Percentiles rank a stretch among this genome's conserved stretches.
Conservation (phyloP, 2,329 filamentous ascomycete genomes). For the Apiospora malaysiana region DNA sequence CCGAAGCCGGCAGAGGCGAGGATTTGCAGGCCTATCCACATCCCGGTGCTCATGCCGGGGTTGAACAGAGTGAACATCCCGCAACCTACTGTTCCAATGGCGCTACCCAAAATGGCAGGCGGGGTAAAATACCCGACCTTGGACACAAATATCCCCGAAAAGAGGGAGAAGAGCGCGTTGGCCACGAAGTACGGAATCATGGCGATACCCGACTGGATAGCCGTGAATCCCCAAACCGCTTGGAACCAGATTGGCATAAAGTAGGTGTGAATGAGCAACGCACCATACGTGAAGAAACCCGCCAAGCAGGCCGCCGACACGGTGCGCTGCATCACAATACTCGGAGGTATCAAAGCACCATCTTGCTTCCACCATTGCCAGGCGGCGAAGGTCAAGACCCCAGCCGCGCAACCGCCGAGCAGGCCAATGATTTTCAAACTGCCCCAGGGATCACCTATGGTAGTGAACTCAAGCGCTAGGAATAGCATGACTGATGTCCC, state of each 20-base stretch:
- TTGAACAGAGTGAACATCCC: constrained; percentile 44
- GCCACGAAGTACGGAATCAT: constrained; percentile 35
- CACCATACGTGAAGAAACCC: constrained; percentile 48
- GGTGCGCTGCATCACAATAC: constrained; percentile 49
- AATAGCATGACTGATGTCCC: constrained; percentile 51
- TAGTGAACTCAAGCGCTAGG: constrained; percentile 54
- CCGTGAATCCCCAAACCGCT: constrained; percentile 37
- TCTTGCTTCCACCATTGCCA: constrained; percentile 47
- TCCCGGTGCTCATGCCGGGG: constrained; percentile 38
- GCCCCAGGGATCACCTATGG: constrained; percentile 50
- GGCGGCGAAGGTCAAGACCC: constrained; percentile 38
- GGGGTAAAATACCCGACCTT: constrained; percentile 34
- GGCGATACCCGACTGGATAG: constrained; percentile 34
- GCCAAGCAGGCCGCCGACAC: constrained; percentile 47
- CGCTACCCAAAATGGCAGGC: constrained; percentile 32
- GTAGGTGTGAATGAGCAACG: constrained; percentile 50
- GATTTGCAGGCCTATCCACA: constrained; percentile 44
- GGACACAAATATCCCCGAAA: constrained; percentile 34
- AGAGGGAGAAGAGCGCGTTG: constrained; percentile 33
- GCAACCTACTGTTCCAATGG: constrained; percentile 42
- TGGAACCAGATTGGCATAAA: constrained; percentile 53
- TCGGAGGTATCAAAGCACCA: constrained; percentile 50
- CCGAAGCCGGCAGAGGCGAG: constrained; percentile 45
- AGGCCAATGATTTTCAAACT: constrained; percentile 50
- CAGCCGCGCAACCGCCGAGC: constrained; percentile 34